Evolutionary conservation across 768 basidiomycete species (phyloP), one percentile per base, ranked within the genome.

Genomic region (Kwoniella dejecticola): DNA sequence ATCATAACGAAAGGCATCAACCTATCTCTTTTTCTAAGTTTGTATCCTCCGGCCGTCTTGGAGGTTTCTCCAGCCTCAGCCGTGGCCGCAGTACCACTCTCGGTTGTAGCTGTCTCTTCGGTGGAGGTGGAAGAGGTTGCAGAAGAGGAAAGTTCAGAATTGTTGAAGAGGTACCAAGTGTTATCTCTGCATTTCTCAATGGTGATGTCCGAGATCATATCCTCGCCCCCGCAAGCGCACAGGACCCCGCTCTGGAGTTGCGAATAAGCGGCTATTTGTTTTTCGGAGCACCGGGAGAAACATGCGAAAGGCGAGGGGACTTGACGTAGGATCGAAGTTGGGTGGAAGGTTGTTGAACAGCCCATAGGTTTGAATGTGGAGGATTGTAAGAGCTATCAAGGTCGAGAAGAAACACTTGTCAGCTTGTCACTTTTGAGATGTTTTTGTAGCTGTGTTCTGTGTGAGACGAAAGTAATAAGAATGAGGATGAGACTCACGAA

Each of bases 261-360:
- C 6, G 59, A 52, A 41, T 60, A 60, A 17, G 59, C 59, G 15
- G 59, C 59, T n/a, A 60, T 33, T 36, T 52, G 26, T 21, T 45
- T 50, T 23, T 48, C 47, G n/a, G 41, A 52, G 30, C 59, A 60
- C 38, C 49, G 26, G 4, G 59, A 52, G 23, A 52, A 60, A 36
- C 59, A 60, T 23, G 59, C 59, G n/a, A 48, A 52, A 30, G 49
- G 50, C 3, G 59, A 52, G 10, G 59, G 52, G 44, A 60, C 50
- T 36, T 60, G 59, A 24, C 52, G 49, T 23, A 53, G 44, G 21
- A 59, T 59, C 12, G 59, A 60, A 8, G 59, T 60, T 1, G 59
- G 59, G 17, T 53, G 59, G 31, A 60, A 60, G 6, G 59, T 52
- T 33, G 21, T n/a, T 11, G 52, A 53, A 36, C 59, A 60, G 27